These are phyloP conservation scores for Rhynchospora pubera DNA, from an alignment of 176 grass and related monocot species.

Conservation along the genomic window DNA sequence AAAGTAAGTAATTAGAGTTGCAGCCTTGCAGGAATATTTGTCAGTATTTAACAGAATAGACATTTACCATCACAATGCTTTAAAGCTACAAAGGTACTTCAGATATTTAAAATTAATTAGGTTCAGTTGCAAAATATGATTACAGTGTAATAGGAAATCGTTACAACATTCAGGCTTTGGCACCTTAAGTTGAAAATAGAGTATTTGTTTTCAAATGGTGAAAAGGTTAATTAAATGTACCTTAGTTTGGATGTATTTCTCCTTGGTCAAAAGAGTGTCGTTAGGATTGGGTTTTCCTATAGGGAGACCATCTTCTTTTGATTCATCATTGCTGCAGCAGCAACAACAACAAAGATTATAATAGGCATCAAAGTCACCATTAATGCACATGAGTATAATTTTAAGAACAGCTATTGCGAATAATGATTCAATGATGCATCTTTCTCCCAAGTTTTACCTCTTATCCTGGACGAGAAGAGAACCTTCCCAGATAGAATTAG, in stretches of 20 bases:
- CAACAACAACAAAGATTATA: too few species aligned
- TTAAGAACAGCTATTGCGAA: constrained; percentile 11
- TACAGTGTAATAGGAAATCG: neutral
- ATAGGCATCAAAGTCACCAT: constrained; percentile 8
- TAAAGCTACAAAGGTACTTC: neutral
- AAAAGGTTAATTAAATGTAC: constrained; percentile 35
- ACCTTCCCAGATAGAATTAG: constrained; percentile 95
- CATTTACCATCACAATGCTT: neutral
- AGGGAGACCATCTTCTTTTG: constrained; percentile 39
- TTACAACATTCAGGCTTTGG: neutral
- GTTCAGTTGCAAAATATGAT: neutral
- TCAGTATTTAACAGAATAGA: neutral
- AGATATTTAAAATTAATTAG: neutral
- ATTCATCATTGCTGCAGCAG: constrained; percentile 47
- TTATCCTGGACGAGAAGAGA: constrained; percentile 64
- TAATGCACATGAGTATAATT: constrained; percentile 33
- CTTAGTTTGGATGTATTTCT: constrained; percentile 92
- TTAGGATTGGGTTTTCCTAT: constrained; percentile 77
- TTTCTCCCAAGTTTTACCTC: constrained; percentile 34
- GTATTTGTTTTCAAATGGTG: neutral
- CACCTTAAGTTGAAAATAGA: neutral
- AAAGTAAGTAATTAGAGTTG: neutral
- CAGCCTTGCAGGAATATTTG: neutral
- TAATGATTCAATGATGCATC: constrained; percentile 4
- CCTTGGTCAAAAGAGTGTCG: constrained; percentile 78